Base-by-base conservation (phyloP, 345 rosid species). In the Lepidium didymum region DNA sequence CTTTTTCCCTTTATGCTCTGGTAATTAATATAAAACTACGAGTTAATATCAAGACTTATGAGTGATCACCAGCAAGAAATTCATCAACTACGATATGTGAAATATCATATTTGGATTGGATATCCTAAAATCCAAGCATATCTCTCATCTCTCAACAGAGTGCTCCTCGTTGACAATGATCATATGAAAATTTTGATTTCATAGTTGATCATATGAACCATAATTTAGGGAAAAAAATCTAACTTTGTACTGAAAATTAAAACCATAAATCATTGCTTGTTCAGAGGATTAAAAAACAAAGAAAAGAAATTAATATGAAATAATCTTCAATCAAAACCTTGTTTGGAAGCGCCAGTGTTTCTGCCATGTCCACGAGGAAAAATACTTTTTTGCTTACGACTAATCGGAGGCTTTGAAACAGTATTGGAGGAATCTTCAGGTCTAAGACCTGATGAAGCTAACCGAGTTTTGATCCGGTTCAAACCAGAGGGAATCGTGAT, bases 401-500 rank as follows among this genome's bases (percentile, higher is more conserved):
- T 64, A 57, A 79, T 31, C 7, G 83, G 84, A 79, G 85, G 89
- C 72, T 79, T 74, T 3, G 72, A 46, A 64, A 58, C 70, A 10
- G 75, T 66, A 68, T 73, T 81, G 18, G 61, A 40, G 68, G 76
- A 71, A 23, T 82, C 81, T 10, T 81, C 82, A 23, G 63, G 78
- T 64, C 56, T 82, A 16, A 82, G 64, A 68, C 84, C 35, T 34
- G 74, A 34, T 16, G 74, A 35, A 75, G 76, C 80, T 67, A 71
- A 75, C 58, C 85, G 77, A 45, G 92, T 89, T 77, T 69, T 86
- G 78, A 89, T 89, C 82, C 92, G 88, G 76, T 89, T 86, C 82
- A 89, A 70, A 41, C 92, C 92, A 36, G 86, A 81, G 7, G 92
- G 96, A 79, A 89, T 83, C 68, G 77, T 79, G n/a, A 73, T 72